Evolutionary conservation across 1,284 basidiomycete genomes (phyloP), one percentile per base, ranked within the genome.

Genomic region (Xerocomus subilludens): DNA sequence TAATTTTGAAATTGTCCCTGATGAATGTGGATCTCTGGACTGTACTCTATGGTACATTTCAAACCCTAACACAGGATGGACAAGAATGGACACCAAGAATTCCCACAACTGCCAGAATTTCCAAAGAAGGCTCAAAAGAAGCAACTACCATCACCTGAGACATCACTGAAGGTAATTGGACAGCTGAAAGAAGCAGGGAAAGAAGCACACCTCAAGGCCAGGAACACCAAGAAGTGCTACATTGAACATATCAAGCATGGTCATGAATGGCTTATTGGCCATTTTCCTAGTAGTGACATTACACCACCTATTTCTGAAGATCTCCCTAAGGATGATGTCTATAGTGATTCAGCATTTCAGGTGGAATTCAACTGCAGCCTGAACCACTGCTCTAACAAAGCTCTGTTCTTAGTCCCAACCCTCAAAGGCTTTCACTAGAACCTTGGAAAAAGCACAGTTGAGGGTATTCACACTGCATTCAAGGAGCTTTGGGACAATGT

Each of bases 131-230:
- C 16, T 23, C 14, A 33, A 35, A 32, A 18, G 56, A 18, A 25
- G 56, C n/a, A 11, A 25, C 56, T 32, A 16, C n/a, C 59, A 60
- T 25, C 35, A n/a, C 36, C 59, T 27, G 35, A 38, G 23, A 25
- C 27, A 11, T 60, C 36, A 25, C 25, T 60, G 59, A 60, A 38
- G 27, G 23, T 60, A 23, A 60, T 60, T 38, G 59, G 42, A 25
- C 35, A 60, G 35, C n/a, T 60, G 16, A 60, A 60, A n/a, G 59
- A 60, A n/a, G 36, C 36, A 18, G 59, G 59, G 35, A 60, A 60
- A 36, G 59, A 60, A 14, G 35, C 36, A 25, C 59, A 60, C 59
- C 59, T 60, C 35, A 60, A 60, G 35, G 59, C 59, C 14, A 60
- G 11, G 18, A 60, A 38, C 35, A 60, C 35, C 2, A 38, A 16